phyloP scores from a whole-genome alignment of 1,284 basidiomycete species.

The Ustanciosporium gigantosporum region DNA sequence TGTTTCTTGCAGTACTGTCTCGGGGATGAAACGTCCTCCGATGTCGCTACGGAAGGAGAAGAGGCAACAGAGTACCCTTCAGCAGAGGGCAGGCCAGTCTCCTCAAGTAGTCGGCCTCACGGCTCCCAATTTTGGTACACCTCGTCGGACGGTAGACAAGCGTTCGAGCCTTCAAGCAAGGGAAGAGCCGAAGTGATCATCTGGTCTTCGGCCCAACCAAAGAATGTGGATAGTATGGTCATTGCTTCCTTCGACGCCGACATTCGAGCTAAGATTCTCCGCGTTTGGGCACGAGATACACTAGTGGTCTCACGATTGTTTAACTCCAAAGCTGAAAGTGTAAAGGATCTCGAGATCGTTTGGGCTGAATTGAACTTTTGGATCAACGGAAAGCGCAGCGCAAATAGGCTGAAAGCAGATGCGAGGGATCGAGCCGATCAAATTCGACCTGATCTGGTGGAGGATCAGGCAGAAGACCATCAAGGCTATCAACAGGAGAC shows the following conservation, averaged over 20 bases:
- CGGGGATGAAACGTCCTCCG: constrained; percentile 13
- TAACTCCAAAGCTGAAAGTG: constrained; percentile 40
- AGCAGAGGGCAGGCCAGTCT: neutral
- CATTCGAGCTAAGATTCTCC: constrained; percentile 65
- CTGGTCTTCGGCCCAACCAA: constrained; percentile 82
- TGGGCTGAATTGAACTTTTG: constrained; percentile 67
- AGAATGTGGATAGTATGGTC: constrained; percentile 70
- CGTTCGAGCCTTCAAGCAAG: neutral
- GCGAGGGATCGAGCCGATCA: constrained; percentile 16
- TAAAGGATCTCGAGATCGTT: constrained; percentile 75
- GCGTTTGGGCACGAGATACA: constrained; percentile 78
- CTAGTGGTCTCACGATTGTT: constrained; percentile 63
- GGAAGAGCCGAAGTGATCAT: constrained; percentile 80
- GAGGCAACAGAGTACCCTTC: no score
- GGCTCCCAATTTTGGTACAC: constrained; percentile 46
- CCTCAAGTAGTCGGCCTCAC: constrained; percentile 10
- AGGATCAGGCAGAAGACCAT: constrained; percentile 1
- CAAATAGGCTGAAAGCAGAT: constrained; percentile 20
- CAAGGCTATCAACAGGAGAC: neutral
- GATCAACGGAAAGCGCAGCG: neutral
- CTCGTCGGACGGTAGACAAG: neutral
- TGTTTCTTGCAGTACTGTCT: constrained; percentile 69
- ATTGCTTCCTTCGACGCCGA: constrained; percentile 42
- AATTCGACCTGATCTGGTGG: constrained; percentile 11
- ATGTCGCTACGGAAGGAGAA: neutral